Base-by-base conservation (phyloP, 2,329 filamentous ascomycete species). In the Thielaviopsis euricoi region DNA sequence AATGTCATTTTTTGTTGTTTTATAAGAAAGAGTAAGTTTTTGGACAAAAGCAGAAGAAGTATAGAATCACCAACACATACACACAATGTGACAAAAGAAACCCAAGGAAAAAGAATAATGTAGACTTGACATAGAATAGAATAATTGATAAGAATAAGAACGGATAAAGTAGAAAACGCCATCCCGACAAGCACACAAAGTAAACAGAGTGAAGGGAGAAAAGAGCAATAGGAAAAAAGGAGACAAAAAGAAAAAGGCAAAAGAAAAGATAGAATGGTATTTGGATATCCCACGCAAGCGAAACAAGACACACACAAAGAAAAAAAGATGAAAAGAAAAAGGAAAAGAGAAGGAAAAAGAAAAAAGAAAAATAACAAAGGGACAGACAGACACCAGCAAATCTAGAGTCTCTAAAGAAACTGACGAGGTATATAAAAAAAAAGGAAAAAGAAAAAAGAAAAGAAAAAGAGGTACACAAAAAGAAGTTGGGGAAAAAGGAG, bases 311-410 rank as follows among this genome's bases (percentile, higher is more conserved):
- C 37, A 43, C 2, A 43, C 37, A 43, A 43, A 17, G 3, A 40
- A 40, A 17, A 10, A 17, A 40, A 19, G n/a, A n/a, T n/a, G n/a
- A n/a, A n/a, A 40, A 40, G 10, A 10, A 17, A 40, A 19, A 48
- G 19, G 49, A 58, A 22, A 33, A 53, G 15, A 48, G 7, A 33
- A 50, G 48, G n/a, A n/a, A 57, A 46, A 51, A 49, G 19, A 58
- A 49, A 52, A 57, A 21, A 33, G 29, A 57, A 57, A 26, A 48
- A 53, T 25, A 19, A 40, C 49, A 58, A 58, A 52, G 33, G 52
- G 33, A 43, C 26, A 49, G 22, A 19, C 26, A 46, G 49, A 23
- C 33, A 55, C 33, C 9, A 50, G 49, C 25, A 51, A 29, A 33
- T 48, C 26, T 17, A 53, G 48, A 21, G 48, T 23, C 19, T n/a